Conservation (phyloP, 768 basidiomycete species). For the Trametes maxima region DNA sequence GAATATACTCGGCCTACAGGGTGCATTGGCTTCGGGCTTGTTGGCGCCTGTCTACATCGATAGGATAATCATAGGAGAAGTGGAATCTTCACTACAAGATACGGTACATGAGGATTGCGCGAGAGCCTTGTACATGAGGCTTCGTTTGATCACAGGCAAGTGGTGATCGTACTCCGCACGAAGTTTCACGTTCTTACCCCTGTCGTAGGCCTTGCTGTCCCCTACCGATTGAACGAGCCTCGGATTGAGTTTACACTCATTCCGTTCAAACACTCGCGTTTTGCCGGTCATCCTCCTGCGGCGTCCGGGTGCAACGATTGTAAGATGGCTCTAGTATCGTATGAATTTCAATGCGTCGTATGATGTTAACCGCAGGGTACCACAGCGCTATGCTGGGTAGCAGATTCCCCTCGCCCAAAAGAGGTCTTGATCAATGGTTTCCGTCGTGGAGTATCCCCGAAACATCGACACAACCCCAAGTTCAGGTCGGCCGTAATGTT, state of each 20-base stretch:
- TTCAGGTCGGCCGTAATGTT: constrained; percentile 50
- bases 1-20: constrained; percentile 84
- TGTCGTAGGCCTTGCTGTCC: constrained; percentile 45
- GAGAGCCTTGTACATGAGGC: constrained; percentile 63
- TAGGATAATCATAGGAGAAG: constrained; percentile 73
- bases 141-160: constrained; percentile 49
- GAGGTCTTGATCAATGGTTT: constrained; percentile 81
- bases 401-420: constrained; percentile 44
- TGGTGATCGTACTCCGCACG: background rate
- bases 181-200: background rate
- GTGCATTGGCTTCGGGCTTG: constrained; percentile 64
- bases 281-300: constrained; percentile 32
- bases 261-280: constrained; percentile 61
- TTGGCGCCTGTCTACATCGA: constrained; percentile 66
- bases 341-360: constrained; percentile 3
- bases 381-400: constrained; percentile 72
- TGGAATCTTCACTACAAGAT: constrained; percentile 43
- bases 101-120: constrained; percentile 62
- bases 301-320: constrained; percentile 71
- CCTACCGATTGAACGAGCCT: constrained; percentile 54
- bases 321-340: constrained; percentile 32
- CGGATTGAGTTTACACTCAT: constrained; percentile 58
- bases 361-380: background rate
- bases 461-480: constrained; percentile 63
- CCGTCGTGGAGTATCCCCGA: constrained; percentile 76